A percentile compares a stretch with the other conserved stretches of the same genome.
Evolutionary conservation across 768 basidiomycete genomes (phyloP).

Genomic region (Dioszegia aurantiaca): DNA sequence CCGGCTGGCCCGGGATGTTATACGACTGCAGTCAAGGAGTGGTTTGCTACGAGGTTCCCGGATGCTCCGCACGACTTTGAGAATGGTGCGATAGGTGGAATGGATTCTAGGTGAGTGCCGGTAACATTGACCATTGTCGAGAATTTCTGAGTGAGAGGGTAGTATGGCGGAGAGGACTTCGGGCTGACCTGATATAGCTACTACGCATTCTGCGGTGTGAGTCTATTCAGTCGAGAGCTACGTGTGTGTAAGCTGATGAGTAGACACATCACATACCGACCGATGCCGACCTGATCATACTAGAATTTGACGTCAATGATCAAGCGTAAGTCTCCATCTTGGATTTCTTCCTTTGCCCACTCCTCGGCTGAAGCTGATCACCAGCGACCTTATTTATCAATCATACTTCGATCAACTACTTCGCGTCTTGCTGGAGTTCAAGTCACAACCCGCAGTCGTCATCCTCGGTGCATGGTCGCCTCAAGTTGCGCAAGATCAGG

Average conservation of each 20-base stretch:
- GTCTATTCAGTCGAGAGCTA: no score
- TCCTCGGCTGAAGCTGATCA: conserved; percentile 10
- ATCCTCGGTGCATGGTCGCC: conserved; percentile 50
- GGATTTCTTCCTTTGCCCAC: not conserved
- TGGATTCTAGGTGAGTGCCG: conserved; percentile 41
- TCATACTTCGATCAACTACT: conserved; percentile 46
- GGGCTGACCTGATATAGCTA: conserved; percentile 27
- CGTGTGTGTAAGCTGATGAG: not conserved
- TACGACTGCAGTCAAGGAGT: conserved; percentile 37
- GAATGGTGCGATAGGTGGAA: conserved; percentile 50
- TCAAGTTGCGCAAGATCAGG: conserved; percentile 44
- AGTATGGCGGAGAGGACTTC: no score
- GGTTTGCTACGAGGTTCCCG: conserved; percentile 42
- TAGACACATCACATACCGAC: conserved; percentile 47
- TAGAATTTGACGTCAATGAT: conserved; percentile 52
- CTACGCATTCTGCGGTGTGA: conserved; percentile 50
- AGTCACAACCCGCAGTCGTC: conserved; percentile 42
- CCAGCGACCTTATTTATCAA: conserved; percentile 37
- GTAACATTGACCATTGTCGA: no score
- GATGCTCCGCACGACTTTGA: conserved; percentile 38
- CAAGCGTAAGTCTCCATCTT: conserved; percentile 31
- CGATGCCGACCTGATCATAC: conserved; percentile 47
- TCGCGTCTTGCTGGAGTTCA: conserved; percentile 44
- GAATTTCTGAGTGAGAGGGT: no score
- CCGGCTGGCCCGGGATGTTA: conserved; percentile 50